Conservation (phyloP, 202 grass and related monocot species). For the Carex arenaria region DNA sequence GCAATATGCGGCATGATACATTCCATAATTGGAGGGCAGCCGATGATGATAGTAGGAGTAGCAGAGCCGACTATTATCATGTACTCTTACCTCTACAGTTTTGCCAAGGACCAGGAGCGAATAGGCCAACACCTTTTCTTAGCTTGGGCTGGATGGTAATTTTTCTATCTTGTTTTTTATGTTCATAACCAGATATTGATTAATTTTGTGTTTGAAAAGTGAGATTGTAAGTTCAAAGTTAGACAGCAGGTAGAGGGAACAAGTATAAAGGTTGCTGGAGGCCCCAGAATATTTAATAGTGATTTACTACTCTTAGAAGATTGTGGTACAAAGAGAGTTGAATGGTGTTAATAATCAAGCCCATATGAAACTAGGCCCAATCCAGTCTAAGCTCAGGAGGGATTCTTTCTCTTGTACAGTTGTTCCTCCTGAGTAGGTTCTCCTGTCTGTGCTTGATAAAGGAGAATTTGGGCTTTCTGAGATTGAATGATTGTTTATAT, state of each 20-base stretch:
- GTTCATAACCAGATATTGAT: not conserved
- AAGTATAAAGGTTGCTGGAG: not conserved
- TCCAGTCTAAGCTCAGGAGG: not conserved
- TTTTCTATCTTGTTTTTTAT: not conserved
- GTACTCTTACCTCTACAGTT: conserved; percentile 90
- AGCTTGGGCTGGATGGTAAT: conserved; percentile 92
- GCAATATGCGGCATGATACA: conserved; percentile 84
- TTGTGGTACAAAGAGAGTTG: not conserved
- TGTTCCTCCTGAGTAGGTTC: not conserved
- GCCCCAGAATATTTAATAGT: not conserved
- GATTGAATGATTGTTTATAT: not conserved
- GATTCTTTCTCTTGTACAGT: not conserved
- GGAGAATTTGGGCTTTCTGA: not conserved
- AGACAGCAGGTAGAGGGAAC: not conserved
- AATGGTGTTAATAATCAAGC: not conserved
- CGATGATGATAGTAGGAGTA: conserved; percentile 82
- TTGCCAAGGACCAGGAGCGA: conserved; percentile 47
- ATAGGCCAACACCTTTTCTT: conserved; percentile 63
- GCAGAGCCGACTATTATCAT: conserved; percentile 95
- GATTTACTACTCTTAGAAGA: not conserved
- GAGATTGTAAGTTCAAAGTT: not conserved
- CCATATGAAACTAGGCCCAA: not conserved
- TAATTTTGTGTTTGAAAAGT: not conserved
- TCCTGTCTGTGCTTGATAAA: not conserved
- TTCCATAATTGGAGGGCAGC: conserved; percentile 83